phyloP scores from a whole-genome alignment of 2,329 filamentous ascomycete species.

The Fonsecaea pugnacius region DNA sequence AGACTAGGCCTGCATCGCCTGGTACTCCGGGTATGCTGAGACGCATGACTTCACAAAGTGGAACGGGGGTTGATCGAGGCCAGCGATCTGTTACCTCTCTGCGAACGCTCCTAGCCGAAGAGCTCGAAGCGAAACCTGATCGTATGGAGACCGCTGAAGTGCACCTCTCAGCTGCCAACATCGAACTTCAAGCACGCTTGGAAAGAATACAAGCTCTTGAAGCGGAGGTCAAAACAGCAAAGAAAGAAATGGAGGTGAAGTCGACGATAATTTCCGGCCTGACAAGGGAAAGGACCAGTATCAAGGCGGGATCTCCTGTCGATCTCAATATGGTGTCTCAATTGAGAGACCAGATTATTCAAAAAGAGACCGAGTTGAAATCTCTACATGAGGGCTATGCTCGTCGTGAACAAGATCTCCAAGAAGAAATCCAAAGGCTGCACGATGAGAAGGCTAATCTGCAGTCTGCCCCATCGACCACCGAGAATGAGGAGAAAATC shows the following conservation, averaged over 20 bases:
- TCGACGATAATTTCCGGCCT: conserved; percentile 93
- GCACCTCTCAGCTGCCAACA: conserved; percentile 88
- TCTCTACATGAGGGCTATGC: conserved; percentile 73
- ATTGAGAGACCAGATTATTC: conserved; percentile 83
- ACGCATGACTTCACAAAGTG: conserved; percentile 87
- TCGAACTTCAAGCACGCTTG: conserved; percentile 82
- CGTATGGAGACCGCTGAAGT: conserved; percentile 90
- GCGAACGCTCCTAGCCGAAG: conserved; percentile 83
- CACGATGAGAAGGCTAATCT: conserved; percentile 52
- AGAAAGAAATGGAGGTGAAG: conserved; percentile 97
- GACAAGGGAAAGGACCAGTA: conserved; percentile 87
- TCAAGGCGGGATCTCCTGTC: conserved; percentile 77
- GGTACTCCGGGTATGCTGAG: conserved; percentile 73
- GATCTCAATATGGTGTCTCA: conserved; percentile 89
- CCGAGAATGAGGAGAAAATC: conserved; percentile 54
- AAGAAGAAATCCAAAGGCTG: conserved; percentile 71
- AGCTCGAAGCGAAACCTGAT: conserved; percentile 80
- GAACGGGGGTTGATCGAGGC: conserved; percentile 85
- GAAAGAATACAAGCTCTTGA: conserved; percentile 91
- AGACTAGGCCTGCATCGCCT: conserved; percentile 61
- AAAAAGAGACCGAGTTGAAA: conserved; percentile 80
- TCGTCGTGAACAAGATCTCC: conserved; percentile 74
- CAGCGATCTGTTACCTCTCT: conserved; percentile 89
- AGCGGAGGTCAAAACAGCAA: conserved; percentile 76
- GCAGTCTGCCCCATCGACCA: conserved; percentile 42